These are phyloP conservation scores for Beauveria sp. DNA, from an alignment of 2,329 filamentous ascomycete genomes.

Conservation along the genomic window DNA sequence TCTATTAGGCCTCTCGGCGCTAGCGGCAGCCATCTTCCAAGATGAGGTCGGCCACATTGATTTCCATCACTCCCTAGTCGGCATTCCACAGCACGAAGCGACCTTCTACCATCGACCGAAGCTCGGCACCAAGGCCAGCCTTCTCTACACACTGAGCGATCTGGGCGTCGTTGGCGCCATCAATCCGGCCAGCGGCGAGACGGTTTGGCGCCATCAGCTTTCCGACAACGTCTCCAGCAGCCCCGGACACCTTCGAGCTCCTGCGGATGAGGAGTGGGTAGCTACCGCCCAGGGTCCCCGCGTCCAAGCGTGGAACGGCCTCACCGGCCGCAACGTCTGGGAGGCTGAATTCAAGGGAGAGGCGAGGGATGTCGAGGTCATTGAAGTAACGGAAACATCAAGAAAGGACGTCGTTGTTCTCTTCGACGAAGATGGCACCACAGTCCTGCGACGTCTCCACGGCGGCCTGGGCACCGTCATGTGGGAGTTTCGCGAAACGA, in stretches of 20 bases:
- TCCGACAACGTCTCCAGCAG: conserved; percentile 40
- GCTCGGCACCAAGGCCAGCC: conserved; percentile 71
- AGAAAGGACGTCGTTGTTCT: conserved; percentile 67
- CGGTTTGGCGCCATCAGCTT: conserved; percentile 81
- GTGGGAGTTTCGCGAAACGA: conserved; percentile 69
- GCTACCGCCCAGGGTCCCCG: conserved; percentile 63
- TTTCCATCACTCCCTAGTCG: conserved; percentile 81
- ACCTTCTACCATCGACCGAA: conserved; percentile 94
- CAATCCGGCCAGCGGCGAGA: conserved; percentile 74
- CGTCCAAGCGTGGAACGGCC: conserved; percentile 75
- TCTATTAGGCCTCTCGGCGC: conserved; percentile 31
- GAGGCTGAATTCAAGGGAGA: conserved; percentile 50
- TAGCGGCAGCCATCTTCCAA: conserved; percentile 62
- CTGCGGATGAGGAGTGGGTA: conserved; percentile 71
- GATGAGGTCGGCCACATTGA: conserved; percentile 91
- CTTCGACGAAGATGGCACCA: conserved; percentile 48
- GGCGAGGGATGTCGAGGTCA: conserved; percentile 66
- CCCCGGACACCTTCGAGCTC: conserved; percentile 56
- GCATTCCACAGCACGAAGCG: conserved; percentile 69
- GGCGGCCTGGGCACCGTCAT: conserved; percentile 63
- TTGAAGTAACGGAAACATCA: conserved; percentile 58
- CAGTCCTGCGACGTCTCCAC: conserved; percentile 62
- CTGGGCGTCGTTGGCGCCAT: conserved; percentile 77
- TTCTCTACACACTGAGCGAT: conserved; percentile 87
- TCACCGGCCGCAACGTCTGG: conserved; percentile 75